Base-by-base conservation (phyloP, 2,329 filamentous ascomycete species). In the Apiospora rasikravindrae region DNA sequence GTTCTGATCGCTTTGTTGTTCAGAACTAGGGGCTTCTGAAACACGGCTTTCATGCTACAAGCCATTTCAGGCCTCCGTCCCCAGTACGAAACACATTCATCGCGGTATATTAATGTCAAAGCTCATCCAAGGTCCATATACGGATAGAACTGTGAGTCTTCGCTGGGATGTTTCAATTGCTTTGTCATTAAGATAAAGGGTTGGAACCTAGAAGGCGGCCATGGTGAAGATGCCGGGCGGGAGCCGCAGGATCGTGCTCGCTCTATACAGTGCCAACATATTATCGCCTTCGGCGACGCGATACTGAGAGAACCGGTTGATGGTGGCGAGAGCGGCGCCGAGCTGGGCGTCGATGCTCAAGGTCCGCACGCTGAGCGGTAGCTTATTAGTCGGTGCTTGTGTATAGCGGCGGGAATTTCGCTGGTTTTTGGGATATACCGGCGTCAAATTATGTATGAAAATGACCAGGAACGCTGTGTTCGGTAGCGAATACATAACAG, bases 281-380 rank as follows among this genome's bases (percentile, higher is more conserved):
- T 19, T 2, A 67, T 29, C 33, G 24, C 64, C 37, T 8, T 19
- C 14, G 22, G 22, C 22, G 64, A 67, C 37, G 64, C 37, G 64
- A 13, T 42, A 22, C 14, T 33, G 37, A 3, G 37, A 10, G 37
- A 44, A n/a, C 10, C 49, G 37, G 64, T 67, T 37, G 64, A 26
- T 40, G 64, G 40, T 19, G 68, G 57, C 37, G 68, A 69, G 10
- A 29, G 68, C 26, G 19, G 24, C 29, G 29, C 49, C 68, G 14
- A 69, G 29, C 68, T 69, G 29, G 19, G 40, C 47, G 10, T 42
- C 68, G 29, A 69, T 37, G 68, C 22, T 29, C 47, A 69, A 16
- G 10, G 68, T 19, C 16, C 53, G 68, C 16, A 26, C 37, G 22
- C 37, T 37, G 6, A 44, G 64, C 6, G 64, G 37, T 10, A 24